Evolutionary conservation across 768 basidiomycete genomes (phyloP).

Genomic region (Rhizopogon vulgaris): DNA sequence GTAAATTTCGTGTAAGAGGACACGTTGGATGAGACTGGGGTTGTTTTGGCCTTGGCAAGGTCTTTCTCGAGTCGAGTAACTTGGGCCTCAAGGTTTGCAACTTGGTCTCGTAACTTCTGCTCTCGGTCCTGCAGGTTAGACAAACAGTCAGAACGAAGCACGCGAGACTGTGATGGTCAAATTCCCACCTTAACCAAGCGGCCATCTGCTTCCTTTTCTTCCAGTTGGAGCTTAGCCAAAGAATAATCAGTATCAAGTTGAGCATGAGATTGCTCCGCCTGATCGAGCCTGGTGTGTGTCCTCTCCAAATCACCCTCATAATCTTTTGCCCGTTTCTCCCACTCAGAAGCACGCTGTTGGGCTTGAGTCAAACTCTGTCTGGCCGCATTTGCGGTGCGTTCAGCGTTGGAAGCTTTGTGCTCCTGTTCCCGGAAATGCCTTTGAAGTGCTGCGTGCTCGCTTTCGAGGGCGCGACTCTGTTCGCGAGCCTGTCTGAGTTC

Average conservation of each 20-base stretch:
- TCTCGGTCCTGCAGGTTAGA: slow-evolving; percentile 55
- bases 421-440: slow-evolving; percentile 74
- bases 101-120: slow-evolving; percentile 60
- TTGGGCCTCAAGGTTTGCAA: slow-evolving; percentile 55
- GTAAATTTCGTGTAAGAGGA: slow-evolving; percentile 36
- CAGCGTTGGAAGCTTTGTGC: slow-evolving; percentile 49
- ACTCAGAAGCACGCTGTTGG: slow-evolving; percentile 74
- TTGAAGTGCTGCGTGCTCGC: slow-evolving; percentile 59
- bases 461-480: slow-evolving; percentile 50
- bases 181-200: slow-evolving; percentile 55
- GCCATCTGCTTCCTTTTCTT: slow-evolving; percentile 69
- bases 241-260: slow-evolving; percentile 72
- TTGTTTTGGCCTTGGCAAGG: slow-evolving; percentile 40
- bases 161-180: neutral
- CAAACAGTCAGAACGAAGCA: slow-evolving; percentile 2
- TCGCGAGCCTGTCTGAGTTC: slow-evolving; percentile 67
- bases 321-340: slow-evolving; percentile 75
- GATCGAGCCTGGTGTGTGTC: slow-evolving; percentile 55
- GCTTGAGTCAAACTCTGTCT: slow-evolving; percentile 64
- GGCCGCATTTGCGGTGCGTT: slow-evolving; percentile 49
- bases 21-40: slow-evolving; percentile 21
- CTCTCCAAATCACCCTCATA: slow-evolving; percentile 58
- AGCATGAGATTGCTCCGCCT: slow-evolving; percentile 54
- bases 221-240: slow-evolving; percentile 61
- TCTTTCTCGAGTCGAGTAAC: slow-evolving; percentile 53